Percentiles rank a stretch among this genome's conserved stretches.
Conservation (phyloP, 192 early-diverging fungal species). For the Allomyces javanicus region DNA sequence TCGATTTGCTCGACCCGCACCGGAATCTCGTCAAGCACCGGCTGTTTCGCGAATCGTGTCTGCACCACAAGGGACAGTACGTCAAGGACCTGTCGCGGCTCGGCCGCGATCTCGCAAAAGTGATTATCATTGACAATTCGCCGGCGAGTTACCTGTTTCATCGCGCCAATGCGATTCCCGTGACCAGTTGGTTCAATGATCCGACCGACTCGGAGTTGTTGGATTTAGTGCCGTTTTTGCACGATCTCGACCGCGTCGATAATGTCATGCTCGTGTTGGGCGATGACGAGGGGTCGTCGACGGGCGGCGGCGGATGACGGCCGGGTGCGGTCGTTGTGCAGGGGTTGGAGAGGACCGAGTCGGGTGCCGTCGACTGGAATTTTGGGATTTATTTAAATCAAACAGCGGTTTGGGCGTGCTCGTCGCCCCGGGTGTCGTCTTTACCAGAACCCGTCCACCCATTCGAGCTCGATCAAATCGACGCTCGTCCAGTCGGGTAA, state of each 20-base stretch:
- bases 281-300: conserved; percentile 4
- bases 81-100: conserved; percentile 88
- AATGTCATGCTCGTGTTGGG: conserved; percentile 70
- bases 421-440: too few relatives aligned
- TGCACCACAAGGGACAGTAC: conserved; percentile 86
- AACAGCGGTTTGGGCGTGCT: too few relatives aligned
- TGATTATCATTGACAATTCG: conserved; percentile 90
- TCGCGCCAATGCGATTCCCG: conserved; percentile 83
- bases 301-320: too few relatives aligned
- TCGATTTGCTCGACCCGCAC: conserved; percentile 73
- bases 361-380: too few relatives aligned
- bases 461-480: too few relatives aligned
- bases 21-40: conserved; percentile 68
- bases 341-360: too few relatives aligned
- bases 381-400: too few relatives aligned
- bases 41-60: conserved; percentile 87
- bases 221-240: conserved; percentile 85
- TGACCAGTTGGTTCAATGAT: conserved; percentile 93
- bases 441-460: too few relatives aligned
- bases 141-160: conserved; percentile 91
- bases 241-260: conserved; percentile 69
- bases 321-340: too few relatives aligned
- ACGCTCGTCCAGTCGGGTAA: too few relatives aligned
- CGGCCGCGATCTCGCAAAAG: conserved; percentile 60
- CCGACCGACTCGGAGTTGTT: conserved; percentile 88